Percentiles rank a stretch among this genome's conserved stretches.
These are phyloP conservation scores for Kodamaea lidongshanica DNA, from an alignment of 805 yeast species.

Conservation along the genomic window DNA sequence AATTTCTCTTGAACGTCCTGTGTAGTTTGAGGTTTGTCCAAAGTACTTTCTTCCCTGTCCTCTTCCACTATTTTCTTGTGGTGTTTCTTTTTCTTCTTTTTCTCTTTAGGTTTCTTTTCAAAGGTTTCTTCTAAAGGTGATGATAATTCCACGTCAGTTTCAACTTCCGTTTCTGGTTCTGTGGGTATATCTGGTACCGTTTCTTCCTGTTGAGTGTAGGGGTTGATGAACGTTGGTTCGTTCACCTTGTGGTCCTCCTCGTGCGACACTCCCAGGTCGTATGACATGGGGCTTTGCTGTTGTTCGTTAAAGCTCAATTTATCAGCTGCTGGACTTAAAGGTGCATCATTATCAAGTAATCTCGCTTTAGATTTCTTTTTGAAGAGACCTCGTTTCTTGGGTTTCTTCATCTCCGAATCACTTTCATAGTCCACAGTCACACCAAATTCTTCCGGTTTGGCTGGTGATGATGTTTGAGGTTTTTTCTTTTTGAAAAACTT, in stretches of 20 bases:
- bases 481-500: conserved; percentile 36
- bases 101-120: conserved; percentile 6
- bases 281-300: conserved; percentile 2
- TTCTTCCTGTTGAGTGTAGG: conserved; percentile 4
- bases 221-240: conserved; percentile 5
- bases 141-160: too few relatives aligned
- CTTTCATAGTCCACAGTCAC: conserved; percentile 25
- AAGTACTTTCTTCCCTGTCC: conserved; percentile 9
- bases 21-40: conserved; percentile 26
- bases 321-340: conserved; percentile 3
- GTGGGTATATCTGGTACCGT: conserved; percentile 4
- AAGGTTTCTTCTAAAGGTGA: conserved; percentile 6
- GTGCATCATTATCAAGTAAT: conserved; percentile 5
- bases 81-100: conserved; percentile 7
- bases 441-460: conserved; percentile 11
- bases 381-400: conserved; percentile 16
- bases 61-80: conserved; percentile 8
- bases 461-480: conserved; percentile 9
- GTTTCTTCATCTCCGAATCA: conserved; percentile 12
- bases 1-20: conserved; percentile 39
- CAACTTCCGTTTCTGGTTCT: conserved; percentile 7
- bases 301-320: conserved; percentile 2
- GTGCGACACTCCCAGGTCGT: conserved; percentile 4
- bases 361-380: conserved; percentile 13
- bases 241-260: conserved; percentile 11